Conservation (phyloP, 192 early-diverging fungal species). For the Radiomyces spectabilis region DNA sequence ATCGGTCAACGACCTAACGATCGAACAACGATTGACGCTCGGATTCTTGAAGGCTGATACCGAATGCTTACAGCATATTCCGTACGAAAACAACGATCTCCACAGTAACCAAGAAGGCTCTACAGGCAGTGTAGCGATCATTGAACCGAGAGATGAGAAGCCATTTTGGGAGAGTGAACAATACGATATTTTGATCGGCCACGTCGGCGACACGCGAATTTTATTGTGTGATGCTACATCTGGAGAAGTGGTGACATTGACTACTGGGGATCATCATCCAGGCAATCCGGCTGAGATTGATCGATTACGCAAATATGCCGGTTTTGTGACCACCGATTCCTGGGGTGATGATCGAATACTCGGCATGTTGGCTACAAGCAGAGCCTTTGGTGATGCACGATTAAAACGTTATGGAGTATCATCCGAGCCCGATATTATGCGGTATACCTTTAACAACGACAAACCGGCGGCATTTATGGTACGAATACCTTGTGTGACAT, state of each 20-base stretch:
- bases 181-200: constrained; percentile 52
- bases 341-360: constrained; percentile 67
- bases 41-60: constrained; percentile 56
- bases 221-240: constrained; percentile 47
- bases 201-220: constrained; percentile 65
- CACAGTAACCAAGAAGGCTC: constrained; percentile 49
- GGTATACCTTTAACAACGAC: constrained; percentile 42
- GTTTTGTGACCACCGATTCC: constrained; percentile 68
- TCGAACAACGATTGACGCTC: constrained; percentile 60
- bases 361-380: constrained; percentile 56
- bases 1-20: constrained; percentile 30
- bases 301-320: constrained; percentile 58
- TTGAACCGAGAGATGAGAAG: constrained; percentile 51
- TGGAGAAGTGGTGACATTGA: constrained; percentile 51
- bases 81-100: neutral
- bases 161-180: constrained; percentile 64
- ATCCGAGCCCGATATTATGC: constrained; percentile 60
- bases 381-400: constrained; percentile 63
- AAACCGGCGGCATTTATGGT: constrained; percentile 57
- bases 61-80: constrained; percentile 24
- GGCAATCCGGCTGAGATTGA: constrained; percentile 49
- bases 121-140: constrained; percentile 56
- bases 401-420: constrained; percentile 66
- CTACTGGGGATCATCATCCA: constrained; percentile 59
- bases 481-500: neutral